Evolutionary conservation across 1,284 basidiomycete genomes (phyloP), one percentile per base, ranked within the genome.

Genomic region (Porodaedalea pini): DNA sequence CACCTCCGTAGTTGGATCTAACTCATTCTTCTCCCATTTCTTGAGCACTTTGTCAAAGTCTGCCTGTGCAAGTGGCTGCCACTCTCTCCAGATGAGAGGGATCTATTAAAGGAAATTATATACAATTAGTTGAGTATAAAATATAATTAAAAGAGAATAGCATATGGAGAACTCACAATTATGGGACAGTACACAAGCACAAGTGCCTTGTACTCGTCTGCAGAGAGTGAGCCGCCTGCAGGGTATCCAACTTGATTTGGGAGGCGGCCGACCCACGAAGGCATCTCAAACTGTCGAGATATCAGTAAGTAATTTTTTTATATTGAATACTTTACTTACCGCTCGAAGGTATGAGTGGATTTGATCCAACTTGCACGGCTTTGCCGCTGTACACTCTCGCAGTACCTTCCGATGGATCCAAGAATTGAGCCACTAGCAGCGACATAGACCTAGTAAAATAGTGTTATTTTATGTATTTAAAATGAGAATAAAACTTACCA

Each of bases 41-140:
- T 29, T 39, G 0, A 55, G 4, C 8, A 23, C 50, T 11, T 51
- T 49, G 6, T 56, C 17, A 31, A 62, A 62, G 23, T 57, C 54
- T 1, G 19, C 29, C 39, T 61, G 34, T n/a, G 61, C 59, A 3
- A 39, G 36, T 1, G 52, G 19, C 43, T 31, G 31, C 56, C 53
- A 55, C 52, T 64, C 54, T 15, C 52, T 40, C 61, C 63, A 64
- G 3, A 65, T 58, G 2, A 64, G 34, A 4, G 65, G 62, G 8
- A 56, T 51, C 55, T 56, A 11, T 3, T n/a, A 17, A 23, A n/a
- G 11, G n/a, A 17, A 44, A 25, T n/a, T n/a, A n/a, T n/a, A n/a
- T n/a, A n/a, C n/a, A n/a, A n/a, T n/a, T n/a, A n/a, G 23, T 25
- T n/a, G 11, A 25, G 13, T 39, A 36, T 7, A 4, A 34, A 36